Evolutionary conservation across 1,139 yeast genomes (phyloP).

Genomic region (Pichia cactophila): DNA sequence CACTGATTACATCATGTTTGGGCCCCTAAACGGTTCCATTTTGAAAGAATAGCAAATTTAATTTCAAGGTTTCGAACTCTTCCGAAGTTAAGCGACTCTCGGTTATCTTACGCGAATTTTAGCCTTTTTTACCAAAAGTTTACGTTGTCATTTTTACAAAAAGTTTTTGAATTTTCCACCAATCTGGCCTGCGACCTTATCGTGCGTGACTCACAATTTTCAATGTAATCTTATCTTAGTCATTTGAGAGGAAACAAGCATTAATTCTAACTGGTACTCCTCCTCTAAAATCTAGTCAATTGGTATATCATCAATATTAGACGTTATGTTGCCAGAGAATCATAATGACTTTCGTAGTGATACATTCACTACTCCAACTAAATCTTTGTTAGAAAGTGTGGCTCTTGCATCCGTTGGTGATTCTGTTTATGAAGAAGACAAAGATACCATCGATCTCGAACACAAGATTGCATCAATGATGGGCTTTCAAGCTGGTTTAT

Average conservation of each 20-base stretch:
- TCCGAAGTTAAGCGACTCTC: neutral
- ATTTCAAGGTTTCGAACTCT: too few species aligned
- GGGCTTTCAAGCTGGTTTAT: conserved; percentile 79
- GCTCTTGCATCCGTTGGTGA: conserved; percentile 67
- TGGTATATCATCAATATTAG: too few species aligned
- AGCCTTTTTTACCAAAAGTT: neutral
- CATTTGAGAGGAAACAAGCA: neutral
- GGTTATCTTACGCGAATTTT: neutral
- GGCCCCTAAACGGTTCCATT: too few species aligned
- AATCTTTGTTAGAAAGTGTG: conserved; percentile 60
- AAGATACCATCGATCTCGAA: conserved; percentile 59
- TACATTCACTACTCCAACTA: conserved; percentile 88
- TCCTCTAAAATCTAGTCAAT: neutral
- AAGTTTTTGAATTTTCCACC: too few species aligned
- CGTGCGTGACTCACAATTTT: too few species aligned
- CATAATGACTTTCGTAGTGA: conserved; percentile 60
- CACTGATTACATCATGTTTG: too few species aligned
- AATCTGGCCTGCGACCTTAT: too few species aligned
- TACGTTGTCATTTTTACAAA: too few species aligned
- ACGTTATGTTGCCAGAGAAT: conserved; percentile 10
- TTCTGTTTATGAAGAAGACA: conserved; percentile 81
- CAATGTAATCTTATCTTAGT: too few species aligned
- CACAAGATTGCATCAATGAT: conserved; percentile 57
- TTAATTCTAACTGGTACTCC: too few species aligned
- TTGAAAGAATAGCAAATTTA: too few species aligned